Evolutionary conservation across 352 stramenopile genomes (phyloP), one percentile per base, ranked within the genome.

Genomic region (Globisporangium perplexum): DNA sequence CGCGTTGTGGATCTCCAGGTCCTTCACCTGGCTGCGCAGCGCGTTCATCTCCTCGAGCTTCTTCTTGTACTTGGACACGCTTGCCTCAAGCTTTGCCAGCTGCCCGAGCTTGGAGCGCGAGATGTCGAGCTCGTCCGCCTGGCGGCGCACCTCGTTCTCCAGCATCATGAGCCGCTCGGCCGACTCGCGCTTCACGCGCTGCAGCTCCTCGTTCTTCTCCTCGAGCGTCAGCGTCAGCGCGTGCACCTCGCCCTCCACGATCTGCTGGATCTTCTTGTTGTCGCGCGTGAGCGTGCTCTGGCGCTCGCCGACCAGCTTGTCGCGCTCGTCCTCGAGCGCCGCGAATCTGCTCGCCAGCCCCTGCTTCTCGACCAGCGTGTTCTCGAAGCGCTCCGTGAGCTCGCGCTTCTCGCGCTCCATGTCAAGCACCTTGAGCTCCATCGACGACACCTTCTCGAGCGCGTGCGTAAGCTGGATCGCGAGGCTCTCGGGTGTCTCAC

Each of bases 231-330:
- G 66, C 14, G 74, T 86, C 17, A 92, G 59, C 42, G 76, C 66
- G 43, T 94, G 82, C 18, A 91, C 71, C 59, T 94, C 82, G 35
- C 80, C 76, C 30, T 91, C 83, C 7, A 94, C 84, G 51, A 94
- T 86, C 63, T 93, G 78, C 54, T 92, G 76, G 53, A 94, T 88
- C 62, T 94, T 94, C 42, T 90, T 88, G 69, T 94, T 92, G 66
- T 93, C 82, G 33, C 80, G 72, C 28, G 80, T 79, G 15, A 92
- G 71, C 10, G 82, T 88, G 30, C 72, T 83, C 57, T 93, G 82
- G 18, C 81, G 75, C 48, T 92, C 84, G 18, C 55, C 66, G 26
- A 85, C 62, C 10, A 94, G 68, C 53, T 89, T 83, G 42, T 87
- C 70, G 12, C 80, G 83, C 45, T 92, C 84, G 15, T 72, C 71